phyloP scores from a whole-genome alignment of 2,329 filamentous ascomycete species.

The Arachnopeziza araneosa region DNA sequence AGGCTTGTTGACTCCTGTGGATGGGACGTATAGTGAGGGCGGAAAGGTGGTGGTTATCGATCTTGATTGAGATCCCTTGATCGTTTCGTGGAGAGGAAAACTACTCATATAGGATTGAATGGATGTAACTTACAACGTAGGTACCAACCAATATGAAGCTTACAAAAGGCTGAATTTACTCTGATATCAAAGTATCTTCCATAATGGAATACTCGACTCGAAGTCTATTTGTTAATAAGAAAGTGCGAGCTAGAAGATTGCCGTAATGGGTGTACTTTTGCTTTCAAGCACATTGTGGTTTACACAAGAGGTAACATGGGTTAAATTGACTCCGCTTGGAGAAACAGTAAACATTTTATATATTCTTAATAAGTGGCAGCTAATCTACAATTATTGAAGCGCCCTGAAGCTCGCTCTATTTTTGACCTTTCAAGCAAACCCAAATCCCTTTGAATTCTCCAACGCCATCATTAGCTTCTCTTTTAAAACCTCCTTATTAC shows the following conservation, averaged over 20 bases:
- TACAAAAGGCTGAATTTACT: too few species aligned
- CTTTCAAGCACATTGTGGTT: too few species aligned
- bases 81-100: neutral
- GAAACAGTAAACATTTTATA: neutral
- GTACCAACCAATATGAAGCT: too few species aligned
- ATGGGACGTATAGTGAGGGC: constrained; percentile 22
- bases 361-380: neutral
- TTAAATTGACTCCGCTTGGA: neutral
- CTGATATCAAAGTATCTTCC: too few species aligned
- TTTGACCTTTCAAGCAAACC: constrained; percentile 53
- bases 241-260: too few species aligned
- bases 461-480: constrained; percentile 79
- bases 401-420: neutral
- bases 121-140: too few species aligned
- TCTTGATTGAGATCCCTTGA: neutral
- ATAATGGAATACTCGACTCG: too few species aligned
- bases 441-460: constrained; percentile 85
- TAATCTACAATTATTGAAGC: neutral
- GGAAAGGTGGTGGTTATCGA: constrained; percentile 28
- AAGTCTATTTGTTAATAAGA: too few species aligned
- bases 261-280: too few species aligned
- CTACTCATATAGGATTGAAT: neutral
- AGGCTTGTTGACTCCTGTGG: constrained; percentile 12
- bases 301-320: neutral
- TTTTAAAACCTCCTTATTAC: constrained; percentile 60